phyloP scores from a whole-genome alignment of 176 grass and related monocot species.

The Bothriochloa decipiens region DNA sequence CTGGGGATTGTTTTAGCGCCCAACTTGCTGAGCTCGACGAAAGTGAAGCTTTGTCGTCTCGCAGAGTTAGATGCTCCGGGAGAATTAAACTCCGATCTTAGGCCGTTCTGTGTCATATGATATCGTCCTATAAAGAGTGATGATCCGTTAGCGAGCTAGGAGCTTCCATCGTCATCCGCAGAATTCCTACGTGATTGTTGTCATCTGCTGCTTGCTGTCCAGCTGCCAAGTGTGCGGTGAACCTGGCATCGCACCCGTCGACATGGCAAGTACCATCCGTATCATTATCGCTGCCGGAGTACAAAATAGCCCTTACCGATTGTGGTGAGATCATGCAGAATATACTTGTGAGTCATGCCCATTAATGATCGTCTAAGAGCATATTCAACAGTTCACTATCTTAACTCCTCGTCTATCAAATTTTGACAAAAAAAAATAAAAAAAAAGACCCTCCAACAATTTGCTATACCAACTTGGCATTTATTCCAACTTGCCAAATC shows the following conservation, averaged over 20 bases:
- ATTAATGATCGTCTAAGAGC: constrained; percentile 9
- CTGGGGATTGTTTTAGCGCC: constrained; percentile 2
- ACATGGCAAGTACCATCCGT: constrained; percentile 18
- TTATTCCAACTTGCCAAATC: too few relatives aligned
- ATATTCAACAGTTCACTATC: too few relatives aligned
- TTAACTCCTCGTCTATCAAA: too few relatives aligned
- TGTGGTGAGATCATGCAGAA: constrained; percentile 36
- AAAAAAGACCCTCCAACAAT: too few relatives aligned
- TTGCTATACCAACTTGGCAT: too few relatives aligned
- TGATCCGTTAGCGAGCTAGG: not conserved
- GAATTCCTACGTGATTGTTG: constrained; percentile 49
- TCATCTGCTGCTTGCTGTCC: constrained; percentile 10
- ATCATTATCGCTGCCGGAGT: constrained; percentile 20
- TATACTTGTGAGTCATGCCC: constrained; percentile 18
- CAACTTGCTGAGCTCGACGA: not conserved
- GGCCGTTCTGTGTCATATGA: constrained; percentile 26
- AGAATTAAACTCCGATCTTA: not conserved
- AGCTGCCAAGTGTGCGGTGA: constrained; percentile 46
- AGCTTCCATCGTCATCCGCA: constrained; percentile 17
- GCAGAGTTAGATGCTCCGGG: not conserved
- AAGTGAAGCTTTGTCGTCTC: constrained; percentile 6
- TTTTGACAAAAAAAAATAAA: too few relatives aligned
- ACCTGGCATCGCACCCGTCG: not conserved
- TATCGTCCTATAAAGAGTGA: not conserved
- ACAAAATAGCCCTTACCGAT: not conserved